Evolutionary conservation across 306 rosid genomes (phyloP), one percentile per base, ranked within the genome.

Genomic region (Vigna radiata): DNA sequence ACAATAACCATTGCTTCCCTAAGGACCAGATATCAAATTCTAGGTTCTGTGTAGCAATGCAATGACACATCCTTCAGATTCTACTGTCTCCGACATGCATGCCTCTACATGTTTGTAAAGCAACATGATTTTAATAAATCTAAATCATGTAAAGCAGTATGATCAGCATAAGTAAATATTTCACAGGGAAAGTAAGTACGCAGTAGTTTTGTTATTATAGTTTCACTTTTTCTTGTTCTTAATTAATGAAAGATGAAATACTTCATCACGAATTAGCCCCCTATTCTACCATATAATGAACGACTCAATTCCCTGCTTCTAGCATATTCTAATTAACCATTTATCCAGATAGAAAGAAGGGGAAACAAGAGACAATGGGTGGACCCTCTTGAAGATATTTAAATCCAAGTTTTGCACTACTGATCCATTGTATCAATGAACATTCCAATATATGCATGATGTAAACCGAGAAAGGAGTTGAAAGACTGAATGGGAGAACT

Each of bases 21-120:
- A 41, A 19, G 47, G 48, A 23, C 72, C 68, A 69, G 6, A 81
- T 49, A 75, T 69, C 84, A 60, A 58, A 68, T 74, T 67, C 50
- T 47, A 49, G 44, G 73, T 59, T 66, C 70, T 50, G 33, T 80
- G 76, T 27, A 55, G 36, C 80, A 74, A 43, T 64, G 48, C 41
- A 68, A 21, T 15, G 3, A 46, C 55, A 66, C 67, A 11, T 55
- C 72, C 68, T 39, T 75, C 60, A 37, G 49, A 81, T 68, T 69
- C 47, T 62, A 56, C 37, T 77, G 75, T 77, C 81, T 53, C 6
- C 47, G 53, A 52, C 47, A 52, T 27, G 70, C 59, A 48, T 59
- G 54, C 54, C 19, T 52, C 25, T 17, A 0, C 58, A 17, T 50
- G 55, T 50, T 16, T 6, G 21, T 6, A 59, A 33, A 16, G 3